phyloP scores from a whole-genome alignment of 495 filamentous ascomycete genomes.

The Podospora conica region DNA sequence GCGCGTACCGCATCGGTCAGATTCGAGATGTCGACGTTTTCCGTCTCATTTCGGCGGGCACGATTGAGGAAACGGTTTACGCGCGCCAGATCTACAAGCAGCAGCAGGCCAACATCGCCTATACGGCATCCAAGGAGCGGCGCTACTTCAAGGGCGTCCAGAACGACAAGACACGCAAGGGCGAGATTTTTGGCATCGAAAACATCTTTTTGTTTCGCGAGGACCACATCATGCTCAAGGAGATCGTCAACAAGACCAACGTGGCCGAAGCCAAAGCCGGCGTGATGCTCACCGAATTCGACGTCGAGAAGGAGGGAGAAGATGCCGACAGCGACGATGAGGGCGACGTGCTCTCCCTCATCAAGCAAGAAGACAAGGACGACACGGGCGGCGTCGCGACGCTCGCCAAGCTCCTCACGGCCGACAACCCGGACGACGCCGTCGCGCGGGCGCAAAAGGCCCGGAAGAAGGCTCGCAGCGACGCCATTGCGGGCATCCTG shows the following conservation, averaged over 20 bases:
- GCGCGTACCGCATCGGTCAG: constrained; percentile 94
- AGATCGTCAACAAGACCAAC: constrained; percentile 97
- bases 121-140: constrained; percentile 84
- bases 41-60: constrained; percentile 84
- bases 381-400: constrained; percentile 67
- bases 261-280: constrained; percentile 87
- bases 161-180: constrained; percentile 68
- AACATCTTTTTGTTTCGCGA: constrained; percentile 84
- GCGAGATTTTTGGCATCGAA: constrained; percentile 86
- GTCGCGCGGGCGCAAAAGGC: constrained; percentile 12
- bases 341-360: constrained; percentile 56
- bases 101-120: constrained; percentile 96
- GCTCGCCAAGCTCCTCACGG: constrained; percentile 63
- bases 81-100: constrained; percentile 98
- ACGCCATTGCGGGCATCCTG: constrained; percentile 85
- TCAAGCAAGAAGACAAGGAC: constrained; percentile 33
- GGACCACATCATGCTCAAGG: constrained; percentile 72
- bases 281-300: constrained; percentile 68
- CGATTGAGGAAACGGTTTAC: constrained; percentile 96
- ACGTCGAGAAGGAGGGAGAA: constrained; percentile 56
- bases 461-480: constrained; percentile 45
- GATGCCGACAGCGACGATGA: constrained; percentile 48
- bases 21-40: constrained; percentile 92
- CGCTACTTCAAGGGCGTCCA: constrained; percentile 95
- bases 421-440: constrained; percentile 40